Evolutionary conservation across 257 asterid species (phyloP), one percentile per base, ranked within the genome.

Genomic region (Solanum chilense): DNA sequence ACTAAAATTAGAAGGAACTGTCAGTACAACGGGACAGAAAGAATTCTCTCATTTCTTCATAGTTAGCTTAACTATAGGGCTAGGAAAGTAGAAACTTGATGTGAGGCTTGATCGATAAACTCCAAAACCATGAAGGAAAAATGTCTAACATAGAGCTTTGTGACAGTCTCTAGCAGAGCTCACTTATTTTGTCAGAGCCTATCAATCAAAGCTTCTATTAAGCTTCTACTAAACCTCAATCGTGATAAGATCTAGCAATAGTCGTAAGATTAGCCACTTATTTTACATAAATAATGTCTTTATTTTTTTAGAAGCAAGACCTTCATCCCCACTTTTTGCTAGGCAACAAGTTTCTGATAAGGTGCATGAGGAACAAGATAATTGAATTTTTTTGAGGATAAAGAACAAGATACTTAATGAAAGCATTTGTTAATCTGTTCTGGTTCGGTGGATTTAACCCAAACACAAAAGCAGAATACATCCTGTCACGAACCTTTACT

Each of bases 41-140:
- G 60, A 76, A 42, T 45, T 45, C 41, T 78, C 27, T 9, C 68
- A 10, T 20, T 80, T 47, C 68, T 80, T 47, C 68, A 80, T 47
- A 47, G 68, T 80, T 47, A 16, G 85, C 27, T 45, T 45, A 45
- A 16, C 9, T 78, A 45, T 18, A 25, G 44, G 42, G 44, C 6
- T 58, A 73, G 29, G 41, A 88, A 85, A 47, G 60, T 56, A 85
- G 47, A 80, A 85, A 52, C 78, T 70, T 85, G 12, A 80, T 4
- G n/a, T n/a, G 18, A 47, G 45, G 27, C 62, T 64, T 64, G 60
- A 75, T 52, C 88, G 60, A 84, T 86, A 39, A 27, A 70, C 78
- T 52, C 86, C 27, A 39, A 73, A 25, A 89, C 83, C 83, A 84
- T 77, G 83, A 85, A 83, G 41, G 89, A 62, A 89, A 89, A 56